A percentile compares a stretch with the other conserved stretches of the same genome.
Evolutionary conservation across 2,329 filamentous ascomycete genomes (phyloP).

Genomic region (Hypoxylon sp.): DNA sequence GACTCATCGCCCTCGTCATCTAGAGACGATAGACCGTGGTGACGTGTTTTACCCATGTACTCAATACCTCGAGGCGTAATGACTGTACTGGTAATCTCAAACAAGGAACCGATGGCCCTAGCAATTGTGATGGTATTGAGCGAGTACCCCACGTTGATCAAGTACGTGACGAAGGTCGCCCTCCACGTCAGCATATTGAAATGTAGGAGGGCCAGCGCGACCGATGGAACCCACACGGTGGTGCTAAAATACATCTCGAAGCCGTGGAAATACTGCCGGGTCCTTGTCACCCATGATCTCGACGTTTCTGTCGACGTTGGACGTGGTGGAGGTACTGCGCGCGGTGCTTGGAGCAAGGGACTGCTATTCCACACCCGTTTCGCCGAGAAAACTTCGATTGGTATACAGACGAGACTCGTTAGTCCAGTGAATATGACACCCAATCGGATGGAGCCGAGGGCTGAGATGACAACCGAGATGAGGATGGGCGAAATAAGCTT

Average conservation of each 20-base stretch:
- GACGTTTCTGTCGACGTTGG: conserved; percentile 2
- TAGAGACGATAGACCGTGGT: conserved; percentile 27
- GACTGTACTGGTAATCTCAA: conserved; percentile 68
- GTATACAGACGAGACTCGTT: conserved; percentile 59
- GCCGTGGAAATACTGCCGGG: conserved; percentile 49
- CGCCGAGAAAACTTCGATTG: conserved; percentile 57
- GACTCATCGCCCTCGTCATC: conserved; percentile 48
- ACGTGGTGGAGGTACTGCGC: conserved; percentile 37
- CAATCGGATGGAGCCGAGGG: conserved; percentile 57
- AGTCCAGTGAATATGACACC: conserved; percentile 62
- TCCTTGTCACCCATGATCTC: conserved; percentile 29
- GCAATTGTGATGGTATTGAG: conserved; percentile 62
- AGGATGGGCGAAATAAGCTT: conserved; percentile 67
- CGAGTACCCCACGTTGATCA: conserved; percentile 63
- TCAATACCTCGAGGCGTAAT: conserved; percentile 64
- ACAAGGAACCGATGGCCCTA: conserved; percentile 60
- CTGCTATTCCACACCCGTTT: conserved; percentile 57
- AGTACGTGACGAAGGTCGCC: conserved; percentile 68
- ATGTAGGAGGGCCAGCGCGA: conserved; percentile 65
- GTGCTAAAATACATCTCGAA: conserved; percentile 56
- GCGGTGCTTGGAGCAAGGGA: conserved; percentile 50
- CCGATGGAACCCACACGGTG: conserved; percentile 60
- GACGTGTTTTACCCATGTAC: conserved; percentile 52
- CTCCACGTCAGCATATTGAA: conserved; percentile 68
- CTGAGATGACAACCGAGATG: conserved; percentile 62